Percentiles rank a stretch among this genome's conserved stretches.
phyloP scores from a whole-genome alignment of 371 early-diverging fungal genomes.

The Rhizopus arrhizus region DNA sequence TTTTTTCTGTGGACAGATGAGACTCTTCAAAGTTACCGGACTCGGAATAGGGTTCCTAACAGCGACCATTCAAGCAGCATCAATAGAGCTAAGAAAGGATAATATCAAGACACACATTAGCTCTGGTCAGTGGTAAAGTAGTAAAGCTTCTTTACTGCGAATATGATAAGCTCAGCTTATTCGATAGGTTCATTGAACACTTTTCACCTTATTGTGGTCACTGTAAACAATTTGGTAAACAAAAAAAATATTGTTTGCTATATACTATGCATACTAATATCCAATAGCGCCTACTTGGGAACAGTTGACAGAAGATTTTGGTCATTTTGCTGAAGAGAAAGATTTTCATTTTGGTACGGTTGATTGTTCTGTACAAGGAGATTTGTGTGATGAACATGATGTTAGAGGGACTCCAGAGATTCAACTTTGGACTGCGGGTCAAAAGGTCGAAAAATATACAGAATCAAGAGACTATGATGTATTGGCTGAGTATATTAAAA shows the following conservation, averaged over 20 bases:
- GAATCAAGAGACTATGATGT: constrained; percentile 24
- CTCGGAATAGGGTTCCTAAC: constrained; percentile 3
- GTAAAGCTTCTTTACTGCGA: background rate
- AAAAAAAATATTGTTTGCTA: background rate
- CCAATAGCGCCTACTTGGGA: constrained; percentile 58
- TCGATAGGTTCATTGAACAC: constrained; percentile 43
- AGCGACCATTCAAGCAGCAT: constrained; percentile 13
- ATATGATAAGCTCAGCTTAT: background rate
- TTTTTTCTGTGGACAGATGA: background rate
- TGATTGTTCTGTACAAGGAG: constrained; percentile 73
- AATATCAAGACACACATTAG: constrained; percentile 14
- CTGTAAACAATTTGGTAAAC: constrained; percentile 41
- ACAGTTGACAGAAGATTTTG: constrained; percentile 41
- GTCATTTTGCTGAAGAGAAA: constrained; percentile 27
- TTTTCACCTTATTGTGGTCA: constrained; percentile 44
- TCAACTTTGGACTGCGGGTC: constrained; percentile 66
- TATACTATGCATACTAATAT: background rate
- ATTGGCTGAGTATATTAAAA: constrained; percentile 30
- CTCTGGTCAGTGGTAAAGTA: constrained; percentile 29
- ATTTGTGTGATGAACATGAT: constrained; percentile 65
- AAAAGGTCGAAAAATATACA: constrained; percentile 49
- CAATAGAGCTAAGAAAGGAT: constrained; percentile 23
- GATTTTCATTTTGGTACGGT: constrained; percentile 75
- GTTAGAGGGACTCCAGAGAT: constrained; percentile 66
- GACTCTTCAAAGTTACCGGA: background rate